A percentile compares a stretch with the other conserved stretches of the same genome.
phyloP scores from a whole-genome alignment of 2,329 filamentous ascomycete genomes.

The Tolypocladium guangdongense region DNA sequence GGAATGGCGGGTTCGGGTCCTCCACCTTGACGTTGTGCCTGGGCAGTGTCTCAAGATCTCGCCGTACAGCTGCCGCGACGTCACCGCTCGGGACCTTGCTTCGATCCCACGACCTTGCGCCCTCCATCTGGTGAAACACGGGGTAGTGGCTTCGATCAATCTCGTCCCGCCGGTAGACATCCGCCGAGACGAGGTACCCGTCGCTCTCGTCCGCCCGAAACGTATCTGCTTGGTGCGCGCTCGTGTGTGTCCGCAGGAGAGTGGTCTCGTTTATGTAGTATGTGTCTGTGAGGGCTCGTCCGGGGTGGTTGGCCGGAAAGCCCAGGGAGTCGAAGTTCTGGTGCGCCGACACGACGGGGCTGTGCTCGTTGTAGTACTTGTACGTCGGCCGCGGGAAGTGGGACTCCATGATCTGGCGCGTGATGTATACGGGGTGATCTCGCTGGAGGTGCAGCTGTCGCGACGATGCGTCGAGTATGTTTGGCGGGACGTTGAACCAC shows the following conservation, averaged over 20 bases:
- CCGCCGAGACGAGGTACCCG: slow-evolving; percentile 84
- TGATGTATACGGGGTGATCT: slow-evolving; percentile 85
- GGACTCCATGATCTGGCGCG: slow-evolving; percentile 83
- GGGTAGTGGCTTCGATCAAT: slow-evolving; percentile 94
- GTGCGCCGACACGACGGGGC: slow-evolving; percentile 70
- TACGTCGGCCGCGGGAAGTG: slow-evolving; percentile 67
- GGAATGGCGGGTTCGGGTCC: slow-evolving; percentile 69
- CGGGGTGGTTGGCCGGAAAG: slow-evolving; percentile 79
- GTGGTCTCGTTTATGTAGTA: slow-evolving; percentile 87
- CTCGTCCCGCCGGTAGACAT: slow-evolving; percentile 91
- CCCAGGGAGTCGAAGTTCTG: slow-evolving; percentile 98
- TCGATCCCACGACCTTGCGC: slow-evolving; percentile 80
- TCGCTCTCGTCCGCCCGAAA: slow-evolving; percentile 62
- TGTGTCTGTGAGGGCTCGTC: slow-evolving; percentile 78
- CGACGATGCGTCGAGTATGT: slow-evolving; percentile 62
- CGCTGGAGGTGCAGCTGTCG: slow-evolving; percentile 81
- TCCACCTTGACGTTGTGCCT: slow-evolving; percentile 67
- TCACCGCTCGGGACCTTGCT: slow-evolving; percentile 44
- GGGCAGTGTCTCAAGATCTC: slow-evolving; percentile 61
- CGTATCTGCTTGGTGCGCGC: slow-evolving; percentile 78
- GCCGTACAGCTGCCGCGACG: slow-evolving; percentile 54
- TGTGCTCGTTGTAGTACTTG: slow-evolving; percentile 65
- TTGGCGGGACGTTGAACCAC: slow-evolving; percentile 76
- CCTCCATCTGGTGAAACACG: slow-evolving; percentile 98
- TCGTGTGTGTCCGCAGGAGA: slow-evolving; percentile 85